Base-by-base conservation (phyloP, 192 early-diverging fungal genomes). In the Spizellomyces sp. region DNA sequence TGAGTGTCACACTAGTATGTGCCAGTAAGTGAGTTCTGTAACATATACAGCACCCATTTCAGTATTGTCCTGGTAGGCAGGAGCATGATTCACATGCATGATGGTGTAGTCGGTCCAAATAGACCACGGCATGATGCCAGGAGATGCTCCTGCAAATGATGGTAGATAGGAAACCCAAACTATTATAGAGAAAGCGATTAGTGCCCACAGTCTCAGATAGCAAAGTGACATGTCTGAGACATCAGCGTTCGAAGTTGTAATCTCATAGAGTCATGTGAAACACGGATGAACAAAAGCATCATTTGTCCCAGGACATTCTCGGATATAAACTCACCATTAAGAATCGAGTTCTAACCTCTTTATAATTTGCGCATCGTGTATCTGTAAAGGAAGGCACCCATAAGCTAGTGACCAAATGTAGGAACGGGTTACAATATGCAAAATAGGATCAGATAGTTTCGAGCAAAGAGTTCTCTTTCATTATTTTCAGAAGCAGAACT, bases 401-500 rank as follows among this genome's bases (percentile, higher is more conserved):
- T 36, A 36, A 36, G 27, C 27, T 36, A 36, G 1, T 36, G 27
- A 2, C 50, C 50, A 54, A 12, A 54, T 12, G 50, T 19, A 0
- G 14, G 50, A n/a, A 12, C 12, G 4, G 17, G 50, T 19, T n/a
- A 54, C 50, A 19, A 2, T 54, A 19, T 54, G 12, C 14, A 54
- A 54, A 17, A 68, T 22, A 19, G 27, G 55, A 27, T 66, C 57
- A 43, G 42, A 55, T 10, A 27, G 36, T 45, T 36, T 36, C 10
- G 52, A 42, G 58, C 43, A 70, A 45, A 67, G 22, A 21, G 60
- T 64, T 64, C 61, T 70, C 68, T 60, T 8, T 42, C 59, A 36
- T 56, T 14, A 60, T 44, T 8, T 9, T 70, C 68, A 70, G 59
- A 42, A 61, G 59, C 59, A 61, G 59, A 61, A 61, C 59, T 61